Conservation (phyloP, 345 rosid genomes). For the Psidium guajava region DNA sequence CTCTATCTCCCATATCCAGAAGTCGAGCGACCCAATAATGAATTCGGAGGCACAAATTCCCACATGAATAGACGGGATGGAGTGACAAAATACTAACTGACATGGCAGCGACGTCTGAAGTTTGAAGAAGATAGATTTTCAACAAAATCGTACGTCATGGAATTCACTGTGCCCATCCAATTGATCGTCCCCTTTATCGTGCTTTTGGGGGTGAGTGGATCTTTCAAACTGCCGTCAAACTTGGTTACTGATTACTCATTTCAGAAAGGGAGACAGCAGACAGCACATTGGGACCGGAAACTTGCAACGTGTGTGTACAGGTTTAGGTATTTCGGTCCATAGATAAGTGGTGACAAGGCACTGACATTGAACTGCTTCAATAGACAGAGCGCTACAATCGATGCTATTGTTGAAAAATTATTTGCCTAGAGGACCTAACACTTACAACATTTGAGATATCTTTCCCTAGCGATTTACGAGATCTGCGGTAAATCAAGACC, state of each 20-base stretch:
- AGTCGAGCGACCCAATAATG: background rate
- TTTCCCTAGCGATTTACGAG: background rate
- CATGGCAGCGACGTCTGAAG: background rate
- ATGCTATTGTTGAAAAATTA: background rate
- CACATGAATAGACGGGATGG: background rate
- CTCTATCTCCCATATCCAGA: background rate
- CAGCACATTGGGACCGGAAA: background rate
- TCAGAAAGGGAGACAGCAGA: no score
- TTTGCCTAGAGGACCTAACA: background rate
- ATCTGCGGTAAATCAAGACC: background rate
- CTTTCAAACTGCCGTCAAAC: background rate
- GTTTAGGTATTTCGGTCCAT: background rate
- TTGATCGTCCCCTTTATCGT: background rate
- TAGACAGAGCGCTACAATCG: background rate
- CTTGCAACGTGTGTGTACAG: background rate
- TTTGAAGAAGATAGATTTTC: background rate
- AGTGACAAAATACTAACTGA: background rate
- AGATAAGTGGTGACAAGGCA: background rate
- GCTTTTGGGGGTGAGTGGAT: background rate
- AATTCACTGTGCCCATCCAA: background rate
- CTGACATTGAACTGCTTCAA: background rate
- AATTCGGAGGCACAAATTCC: background rate
- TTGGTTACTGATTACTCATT: background rate
- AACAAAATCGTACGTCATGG: background rate
- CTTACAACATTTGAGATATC: background rate